Conservation (phyloP, 2,329 filamentous ascomycete species). For the Exophiala dermatitidis region DNA sequence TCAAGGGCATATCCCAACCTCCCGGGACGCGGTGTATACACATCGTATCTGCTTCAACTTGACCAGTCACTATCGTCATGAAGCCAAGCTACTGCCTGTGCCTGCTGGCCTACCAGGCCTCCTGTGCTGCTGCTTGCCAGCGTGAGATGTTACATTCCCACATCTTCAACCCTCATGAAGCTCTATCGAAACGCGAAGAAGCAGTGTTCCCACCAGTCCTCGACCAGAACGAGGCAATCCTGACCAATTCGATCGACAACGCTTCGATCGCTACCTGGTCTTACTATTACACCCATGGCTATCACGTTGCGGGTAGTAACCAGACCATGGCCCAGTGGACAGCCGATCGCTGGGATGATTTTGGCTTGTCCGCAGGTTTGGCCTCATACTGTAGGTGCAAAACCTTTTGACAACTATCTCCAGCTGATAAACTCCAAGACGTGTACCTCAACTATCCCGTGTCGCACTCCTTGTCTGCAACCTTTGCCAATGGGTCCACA, state of each 20-base stretch:
- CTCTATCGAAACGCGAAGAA: slow-evolving; percentile 25
- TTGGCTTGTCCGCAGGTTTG: slow-evolving; percentile 26
- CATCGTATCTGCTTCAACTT: background rate
- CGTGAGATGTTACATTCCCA: slow-evolving; percentile 1
- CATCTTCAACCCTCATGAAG: slow-evolving; percentile 13
- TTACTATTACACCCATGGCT: slow-evolving; percentile 30
- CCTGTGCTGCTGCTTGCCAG: slow-evolving; percentile 18
- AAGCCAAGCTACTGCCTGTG: slow-evolving; percentile 8
- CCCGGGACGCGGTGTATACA: background rate
- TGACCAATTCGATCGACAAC: slow-evolving; percentile 29
- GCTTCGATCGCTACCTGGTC: slow-evolving; percentile 29
- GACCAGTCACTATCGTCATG: background rate
- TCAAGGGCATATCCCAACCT: background rate
- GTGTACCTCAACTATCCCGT: slow-evolving; percentile 30
- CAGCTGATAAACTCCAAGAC: slow-evolving; percentile 13
- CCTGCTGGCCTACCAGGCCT: slow-evolving; percentile 15
- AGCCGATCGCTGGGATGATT: slow-evolving; percentile 29
- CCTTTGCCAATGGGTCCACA: slow-evolving; percentile 24
- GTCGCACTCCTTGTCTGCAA: slow-evolving; percentile 26
- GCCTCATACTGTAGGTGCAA: slow-evolving; percentile 25
- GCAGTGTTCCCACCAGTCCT: slow-evolving; percentile 26
- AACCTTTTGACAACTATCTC: background rate
- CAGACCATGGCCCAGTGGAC: slow-evolving; percentile 30
- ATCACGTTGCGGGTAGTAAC: slow-evolving; percentile 31
- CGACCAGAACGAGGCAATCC: slow-evolving; percentile 28